Evolutionary conservation across 1,284 basidiomycete species (phyloP).

Genomic region (Microbotryum silenes-acaulis): DNA sequence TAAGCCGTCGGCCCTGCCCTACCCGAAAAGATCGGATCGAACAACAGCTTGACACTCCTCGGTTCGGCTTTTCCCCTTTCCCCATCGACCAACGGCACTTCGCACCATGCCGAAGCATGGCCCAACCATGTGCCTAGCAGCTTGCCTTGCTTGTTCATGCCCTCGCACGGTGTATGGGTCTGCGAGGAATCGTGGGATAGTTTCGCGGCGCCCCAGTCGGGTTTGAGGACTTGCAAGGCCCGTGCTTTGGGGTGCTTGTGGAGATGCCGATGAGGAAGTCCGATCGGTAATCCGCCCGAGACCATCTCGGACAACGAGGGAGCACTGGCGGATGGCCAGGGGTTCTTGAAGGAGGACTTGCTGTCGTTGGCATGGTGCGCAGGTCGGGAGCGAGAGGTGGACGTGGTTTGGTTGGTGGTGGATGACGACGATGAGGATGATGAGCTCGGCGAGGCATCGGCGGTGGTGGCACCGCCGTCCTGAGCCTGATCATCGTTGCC

Average conservation of each 20-base stretch:
- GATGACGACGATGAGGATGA: neutral
- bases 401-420: neutral
- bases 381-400: neutral
- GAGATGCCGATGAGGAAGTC: conserved; percentile 23
- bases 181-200: neutral
- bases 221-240: conserved; percentile 22
- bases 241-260: conserved; percentile 19
- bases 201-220: conserved; percentile 19
- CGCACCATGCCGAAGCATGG: conserved; percentile 27
- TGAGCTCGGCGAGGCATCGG: too few species aligned
- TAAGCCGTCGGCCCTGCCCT: conserved; percentile 34
- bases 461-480: too few species aligned
- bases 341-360: conserved; percentile 30
- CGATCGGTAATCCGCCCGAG: conserved; percentile 22
- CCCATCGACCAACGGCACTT: conserved; percentile 19
- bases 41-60: conserved; percentile 28
- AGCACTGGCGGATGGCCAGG: conserved; percentile 31
- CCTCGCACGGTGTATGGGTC: conserved; percentile 2
- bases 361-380: conserved; percentile 25
- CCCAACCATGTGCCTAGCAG: conserved; percentile 35
- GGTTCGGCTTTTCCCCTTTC: neutral
- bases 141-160: conserved; percentile 10
- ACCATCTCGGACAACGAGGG: conserved; percentile 25
- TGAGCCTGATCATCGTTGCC: too few species aligned
- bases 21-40: conserved; percentile 37